Conservation (phyloP, 148 eudicot genomes). For the Diospyros kaki region DNA sequence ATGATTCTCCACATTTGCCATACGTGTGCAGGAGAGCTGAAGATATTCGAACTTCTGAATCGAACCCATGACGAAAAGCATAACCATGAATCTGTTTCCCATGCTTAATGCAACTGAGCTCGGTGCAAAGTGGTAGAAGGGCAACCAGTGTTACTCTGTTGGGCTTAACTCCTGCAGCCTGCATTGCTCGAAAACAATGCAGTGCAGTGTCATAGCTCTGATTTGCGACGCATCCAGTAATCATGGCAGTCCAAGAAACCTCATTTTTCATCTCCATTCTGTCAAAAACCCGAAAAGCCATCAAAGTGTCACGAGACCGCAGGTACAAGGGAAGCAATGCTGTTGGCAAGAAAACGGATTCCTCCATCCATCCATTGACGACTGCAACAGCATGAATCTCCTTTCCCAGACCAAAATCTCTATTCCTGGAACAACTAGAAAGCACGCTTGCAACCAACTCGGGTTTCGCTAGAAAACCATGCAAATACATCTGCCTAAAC, state of each 20-base stretch:
- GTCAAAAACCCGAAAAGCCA: conserved; percentile 37
- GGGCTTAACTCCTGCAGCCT: conserved; percentile 27
- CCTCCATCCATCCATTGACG: conserved; percentile 28
- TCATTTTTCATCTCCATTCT: conserved; percentile 40
- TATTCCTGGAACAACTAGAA: conserved; percentile 19
- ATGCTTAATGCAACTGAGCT: conserved; percentile 18
- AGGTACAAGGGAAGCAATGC: conserved; percentile 43
- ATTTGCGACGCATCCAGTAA: conserved; percentile 32
- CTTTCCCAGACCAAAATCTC: conserved; percentile 28
- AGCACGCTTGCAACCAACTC: conserved; percentile 43
- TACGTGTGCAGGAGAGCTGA: conserved; percentile 40
- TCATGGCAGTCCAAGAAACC: conserved; percentile 59
- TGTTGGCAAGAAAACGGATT: conserved; percentile 34
- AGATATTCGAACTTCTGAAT: conserved; percentile 29
- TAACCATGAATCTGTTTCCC: conserved; percentile 50
- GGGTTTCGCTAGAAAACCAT: conserved; percentile 38
- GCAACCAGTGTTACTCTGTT: conserved; percentile 42
- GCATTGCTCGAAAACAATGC: conserved; percentile 39
- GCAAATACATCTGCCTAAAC: conserved; percentile 37
- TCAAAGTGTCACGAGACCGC: conserved; percentile 19
- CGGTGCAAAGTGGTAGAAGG: conserved; percentile 42
- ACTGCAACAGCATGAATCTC: conserved; percentile 40
- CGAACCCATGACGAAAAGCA: conserved; percentile 40
- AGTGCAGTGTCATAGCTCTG: conserved; percentile 29
- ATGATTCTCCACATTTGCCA: conserved; percentile 16